Evolutionary conservation across 768 basidiomycete genomes (phyloP).

Genomic region (Leccinum subgranulosum): DNA sequence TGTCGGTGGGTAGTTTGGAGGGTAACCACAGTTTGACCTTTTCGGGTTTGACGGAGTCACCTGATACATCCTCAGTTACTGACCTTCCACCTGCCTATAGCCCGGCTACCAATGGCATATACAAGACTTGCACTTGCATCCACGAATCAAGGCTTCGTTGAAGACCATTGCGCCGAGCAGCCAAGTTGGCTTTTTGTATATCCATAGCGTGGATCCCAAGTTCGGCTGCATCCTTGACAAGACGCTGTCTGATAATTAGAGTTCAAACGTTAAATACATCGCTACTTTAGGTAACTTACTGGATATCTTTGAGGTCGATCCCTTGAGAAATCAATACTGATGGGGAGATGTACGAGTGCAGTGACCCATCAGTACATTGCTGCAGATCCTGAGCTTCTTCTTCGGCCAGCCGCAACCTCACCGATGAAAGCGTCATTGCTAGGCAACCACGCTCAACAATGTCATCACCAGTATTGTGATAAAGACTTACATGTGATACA

Average conservation of each 20-base stretch:
- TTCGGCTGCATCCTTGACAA: background rate
- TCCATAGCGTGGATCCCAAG: background rate
- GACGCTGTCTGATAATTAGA: background rate
- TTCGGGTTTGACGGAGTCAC: background rate
- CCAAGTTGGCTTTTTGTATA: background rate
- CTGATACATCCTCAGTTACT: background rate
- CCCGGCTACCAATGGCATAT: background rate
- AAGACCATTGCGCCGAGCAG: background rate
- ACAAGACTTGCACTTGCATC: background rate
- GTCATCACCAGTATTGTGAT: background rate
- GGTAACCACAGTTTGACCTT: constrained; percentile 1
- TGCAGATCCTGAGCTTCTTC: background rate
- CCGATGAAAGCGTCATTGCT: background rate
- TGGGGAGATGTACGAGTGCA: background rate
- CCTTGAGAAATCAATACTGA: background rate
- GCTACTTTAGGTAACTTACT: background rate
- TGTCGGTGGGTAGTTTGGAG: background rate
- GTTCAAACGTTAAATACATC: too few species aligned
- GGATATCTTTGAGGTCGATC: background rate
- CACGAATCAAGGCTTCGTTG: background rate
- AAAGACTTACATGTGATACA: background rate
- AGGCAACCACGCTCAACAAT: background rate
- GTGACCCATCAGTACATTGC: background rate
- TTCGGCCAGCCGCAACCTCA: background rate
- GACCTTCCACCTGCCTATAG: background rate